Evolutionary conservation across 2,329 filamentous ascomycete genomes (phyloP).

Genomic region (Ampelomyces quisqualis): DNA sequence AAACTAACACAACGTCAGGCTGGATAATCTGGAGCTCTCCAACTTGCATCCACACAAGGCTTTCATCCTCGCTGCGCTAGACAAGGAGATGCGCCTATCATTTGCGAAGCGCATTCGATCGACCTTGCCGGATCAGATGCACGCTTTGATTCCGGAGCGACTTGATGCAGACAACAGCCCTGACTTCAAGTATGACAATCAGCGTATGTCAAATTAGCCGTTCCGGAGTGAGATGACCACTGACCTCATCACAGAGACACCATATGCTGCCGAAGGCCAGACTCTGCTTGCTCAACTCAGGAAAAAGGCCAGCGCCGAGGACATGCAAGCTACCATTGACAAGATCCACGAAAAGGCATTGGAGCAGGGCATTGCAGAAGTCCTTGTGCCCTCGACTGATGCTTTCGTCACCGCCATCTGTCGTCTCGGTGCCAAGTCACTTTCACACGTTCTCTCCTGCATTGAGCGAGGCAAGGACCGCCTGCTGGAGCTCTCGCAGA

Average conservation of each 20-base stretch:
- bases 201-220: constrained; percentile 69
- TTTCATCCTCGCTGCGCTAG: constrained; percentile 85
- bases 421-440: constrained; percentile 89
- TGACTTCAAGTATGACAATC: constrained; percentile 83
- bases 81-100: constrained; percentile 95
- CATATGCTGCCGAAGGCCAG: constrained; percentile 81
- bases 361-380: constrained; percentile 67
- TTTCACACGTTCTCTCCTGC: constrained; percentile 92
- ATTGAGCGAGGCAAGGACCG: constrained; percentile 94
- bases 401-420: constrained; percentile 93
- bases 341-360: constrained; percentile 77
- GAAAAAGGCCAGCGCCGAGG: constrained; percentile 81
- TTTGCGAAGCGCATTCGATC: constrained; percentile 96
- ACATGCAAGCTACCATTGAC: constrained; percentile 79
- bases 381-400: constrained; percentile 83
- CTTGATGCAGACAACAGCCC: constrained; percentile 95
- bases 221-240: constrained; percentile 4
- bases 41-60: constrained; percentile 84
- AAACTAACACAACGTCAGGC: constrained; percentile 47
- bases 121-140: constrained; percentile 82
- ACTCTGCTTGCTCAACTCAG: constrained; percentile 77
- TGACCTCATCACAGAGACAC: constrained; percentile 58
- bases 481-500: constrained; percentile 73
- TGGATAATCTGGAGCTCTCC: constrained; percentile 77
- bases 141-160: constrained; percentile 74